Base-by-base conservation (phyloP, 1,284 basidiomycete genomes). In the Peniophora sp. region DNA sequence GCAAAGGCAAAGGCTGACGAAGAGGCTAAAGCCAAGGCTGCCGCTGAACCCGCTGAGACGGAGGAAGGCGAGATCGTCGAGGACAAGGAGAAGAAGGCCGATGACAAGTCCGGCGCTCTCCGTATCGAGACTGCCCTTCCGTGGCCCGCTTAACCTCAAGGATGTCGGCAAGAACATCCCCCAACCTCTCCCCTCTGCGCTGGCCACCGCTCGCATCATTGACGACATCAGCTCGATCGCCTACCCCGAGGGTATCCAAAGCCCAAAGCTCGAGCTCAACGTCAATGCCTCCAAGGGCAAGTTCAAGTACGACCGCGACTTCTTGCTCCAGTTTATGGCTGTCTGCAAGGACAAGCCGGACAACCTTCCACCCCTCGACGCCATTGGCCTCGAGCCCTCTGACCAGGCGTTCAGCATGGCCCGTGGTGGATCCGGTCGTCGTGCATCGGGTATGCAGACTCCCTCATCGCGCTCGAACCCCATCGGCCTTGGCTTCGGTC, bases 281-380 rank as follows among this genome's bases (percentile, higher is more conserved):
- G 74, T 79, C 53, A 81, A 86, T 54, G 87, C 87, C 15, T 86
- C 88, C 61, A 78, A 83, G 53, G 93, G 95, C 61, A 96, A 94
- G 69, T 97, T 93, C 78, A 90, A 95, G 60, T 99, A 99, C 68
- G 94, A 98, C 68, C 92, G 96, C 47, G 92, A 96, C 43, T 99
- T 99, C 82, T 77, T 99, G 24, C 71, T 99, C 56, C 97, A 99
- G 65, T 99, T 99, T 74, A 97, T 97, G 92, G 73, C 74, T 37
- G 74, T 97, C 51, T 99, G 94, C 76, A 91, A 86, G 68, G 95
- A 97, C 69, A 96, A 94, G 70, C 96, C 97, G 1, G 89, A 88
- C 52, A 79, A 81, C 51, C 82, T 98, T 24, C 93, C 95, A 35
- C 82, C 91, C 54, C 79, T 98, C 47, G 92, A 95, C 59, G 86